A percentile compares a stretch with the other conserved stretches of the same genome.
Evolutionary conservation across 2,329 filamentous ascomycete genomes (phyloP).

Genomic region (Mycosphaerella sp.): DNA sequence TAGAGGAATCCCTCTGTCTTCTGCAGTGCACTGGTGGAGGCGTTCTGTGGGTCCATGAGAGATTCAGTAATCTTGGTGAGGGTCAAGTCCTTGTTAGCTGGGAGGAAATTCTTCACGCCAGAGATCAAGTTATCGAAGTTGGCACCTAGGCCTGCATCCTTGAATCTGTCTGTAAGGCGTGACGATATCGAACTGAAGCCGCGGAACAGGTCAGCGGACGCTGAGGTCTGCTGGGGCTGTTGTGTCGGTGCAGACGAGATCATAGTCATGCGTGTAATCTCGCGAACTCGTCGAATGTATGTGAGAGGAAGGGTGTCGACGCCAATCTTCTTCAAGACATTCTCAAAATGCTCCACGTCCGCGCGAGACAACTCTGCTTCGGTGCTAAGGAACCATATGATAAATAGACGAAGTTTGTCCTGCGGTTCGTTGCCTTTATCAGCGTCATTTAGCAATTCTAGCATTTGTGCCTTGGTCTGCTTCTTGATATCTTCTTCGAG

Average conservation of each 20-base stretch:
- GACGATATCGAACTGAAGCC: constrained; percentile 90
- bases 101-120: constrained; percentile 97
- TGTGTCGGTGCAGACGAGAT: constrained; percentile 75
- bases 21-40: constrained; percentile 83
- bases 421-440: constrained; percentile 76
- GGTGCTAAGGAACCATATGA: constrained; percentile 94
- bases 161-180: constrained; percentile 86
- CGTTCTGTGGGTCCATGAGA: constrained; percentile 90
- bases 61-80: constrained; percentile 98
- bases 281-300: constrained; percentile 84
- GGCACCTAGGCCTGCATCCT: constrained; percentile 75
- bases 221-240: constrained; percentile 50
- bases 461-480: constrained; percentile 79
- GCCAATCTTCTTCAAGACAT: constrained; percentile 69
- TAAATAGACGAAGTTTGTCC: constrained; percentile 88
- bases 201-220: constrained; percentile 75
- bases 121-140: constrained; percentile 94
- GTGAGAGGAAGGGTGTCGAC: constrained; percentile 71
- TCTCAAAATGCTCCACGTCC: constrained; percentile 81
- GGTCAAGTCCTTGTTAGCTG: constrained; percentile 88
- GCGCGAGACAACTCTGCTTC: constrained; percentile 77
- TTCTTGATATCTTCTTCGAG: constrained; percentile 89
- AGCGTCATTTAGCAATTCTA: constrained; percentile 75
- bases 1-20: constrained; percentile 97
- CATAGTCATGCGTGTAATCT: constrained; percentile 97